Conservation (phyloP, 257 asterid genomes). For the Salvia splendens region DNA sequence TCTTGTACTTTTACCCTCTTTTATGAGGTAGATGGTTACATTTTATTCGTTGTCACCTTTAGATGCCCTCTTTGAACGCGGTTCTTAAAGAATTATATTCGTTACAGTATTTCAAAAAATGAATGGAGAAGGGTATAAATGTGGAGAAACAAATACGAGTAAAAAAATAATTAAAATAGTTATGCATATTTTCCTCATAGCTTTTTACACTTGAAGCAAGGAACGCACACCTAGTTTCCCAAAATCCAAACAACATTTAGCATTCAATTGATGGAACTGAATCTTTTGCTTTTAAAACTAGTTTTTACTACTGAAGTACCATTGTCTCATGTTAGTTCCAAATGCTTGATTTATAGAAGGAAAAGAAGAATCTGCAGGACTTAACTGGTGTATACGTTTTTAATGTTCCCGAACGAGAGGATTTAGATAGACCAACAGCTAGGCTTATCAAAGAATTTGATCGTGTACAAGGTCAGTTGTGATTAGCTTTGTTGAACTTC, state of each 20-base stretch:
- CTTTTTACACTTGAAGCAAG: slow-evolving; percentile 17
- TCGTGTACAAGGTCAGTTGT: slow-evolving; percentile 56
- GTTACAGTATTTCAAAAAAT: not conserved
- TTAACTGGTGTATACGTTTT: slow-evolving; percentile 79
- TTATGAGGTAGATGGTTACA: slow-evolving; percentile 1
- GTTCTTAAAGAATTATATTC: not conserved
- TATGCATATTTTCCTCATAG: slow-evolving; percentile 4
- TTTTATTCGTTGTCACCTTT: slow-evolving; percentile 5
- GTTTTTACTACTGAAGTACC: slow-evolving; percentile 14
- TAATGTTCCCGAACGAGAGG: slow-evolving; percentile 90
- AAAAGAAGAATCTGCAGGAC: slow-evolving; percentile 91
- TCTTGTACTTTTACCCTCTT: slow-evolving; percentile 5
- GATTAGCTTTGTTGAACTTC: slow-evolving; percentile 17
- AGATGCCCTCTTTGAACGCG: slow-evolving; percentile 1
- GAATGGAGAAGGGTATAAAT: not conserved
- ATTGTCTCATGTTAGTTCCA: slow-evolving; percentile 32
- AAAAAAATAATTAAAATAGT: slow-evolving; percentile 5
- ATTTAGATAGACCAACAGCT: slow-evolving; percentile 89
- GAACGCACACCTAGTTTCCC: slow-evolving; percentile 14
- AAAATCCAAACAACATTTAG: not conserved
- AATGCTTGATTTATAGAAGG: slow-evolving; percentile 61
- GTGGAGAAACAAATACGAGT: not conserved
- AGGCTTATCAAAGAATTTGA: slow-evolving; percentile 92
- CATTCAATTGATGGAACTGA: slow-evolving; percentile 6
- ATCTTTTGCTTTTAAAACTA: not conserved